These are phyloP conservation scores for Planoprotostelium fungivorum DNA, from an alignment of 78 protist genomes.

Conservation along the genomic window DNA sequence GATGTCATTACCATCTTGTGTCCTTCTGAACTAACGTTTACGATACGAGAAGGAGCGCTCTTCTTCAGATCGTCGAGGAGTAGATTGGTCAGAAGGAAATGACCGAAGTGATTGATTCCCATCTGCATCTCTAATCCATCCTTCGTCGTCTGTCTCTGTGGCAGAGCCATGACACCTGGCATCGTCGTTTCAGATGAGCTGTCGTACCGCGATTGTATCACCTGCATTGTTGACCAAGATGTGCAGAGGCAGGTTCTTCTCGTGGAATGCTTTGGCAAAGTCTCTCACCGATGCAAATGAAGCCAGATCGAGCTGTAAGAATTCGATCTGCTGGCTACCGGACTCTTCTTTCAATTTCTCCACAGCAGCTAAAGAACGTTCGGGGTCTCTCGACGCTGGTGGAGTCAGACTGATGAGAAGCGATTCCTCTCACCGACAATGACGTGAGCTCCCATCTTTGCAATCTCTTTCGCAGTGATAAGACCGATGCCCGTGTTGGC, in stretches of 20 bases:
- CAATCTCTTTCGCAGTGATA: conserved; percentile 35
- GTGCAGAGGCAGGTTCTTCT: not conserved
- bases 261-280: conserved; percentile 11
- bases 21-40: not conserved
- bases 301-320: conserved; percentile 25
- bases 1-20: not conserved
- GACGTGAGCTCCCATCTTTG: conserved; percentile 28
- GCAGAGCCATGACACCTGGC: not conserved
- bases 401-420: not conserved
- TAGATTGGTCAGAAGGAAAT: conserved; percentile 20
- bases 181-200: conserved; percentile 15
- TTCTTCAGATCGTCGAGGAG: conserved; percentile 9
- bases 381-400: conserved; percentile 29
- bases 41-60: not conserved
- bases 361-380: conserved; percentile 29
- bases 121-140: conserved; percentile 34
- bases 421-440: conserved; percentile 6
- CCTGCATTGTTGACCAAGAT: conserved; percentile 46
- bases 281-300: conserved; percentile 19
- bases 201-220: conserved; percentile 45
- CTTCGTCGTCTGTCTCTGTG: not conserved
- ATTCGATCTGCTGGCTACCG: conserved; percentile 19
- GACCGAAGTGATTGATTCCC: conserved; percentile 46
- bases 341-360: conserved; percentile 14
- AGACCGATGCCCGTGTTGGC: conserved; percentile 56